Evolutionary conservation across 2,329 filamentous ascomycete species (phyloP).

Genomic region (Ophiostoma triangulosporum): DNA sequence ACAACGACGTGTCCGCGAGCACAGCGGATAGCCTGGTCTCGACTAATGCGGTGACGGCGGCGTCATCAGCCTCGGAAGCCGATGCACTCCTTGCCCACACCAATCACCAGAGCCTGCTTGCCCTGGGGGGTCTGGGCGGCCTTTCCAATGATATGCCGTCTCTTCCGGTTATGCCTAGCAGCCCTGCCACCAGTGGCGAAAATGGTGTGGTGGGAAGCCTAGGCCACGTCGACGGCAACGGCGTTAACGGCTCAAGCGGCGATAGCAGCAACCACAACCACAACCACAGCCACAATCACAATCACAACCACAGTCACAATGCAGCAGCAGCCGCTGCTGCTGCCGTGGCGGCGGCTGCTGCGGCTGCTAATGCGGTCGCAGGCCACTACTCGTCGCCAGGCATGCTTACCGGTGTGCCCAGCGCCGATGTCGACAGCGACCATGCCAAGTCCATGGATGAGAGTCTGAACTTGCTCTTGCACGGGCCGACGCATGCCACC

Average conservation of each 20-base stretch:
- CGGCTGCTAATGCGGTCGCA: conserved; percentile 2
- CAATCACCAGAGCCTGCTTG: not conserved
- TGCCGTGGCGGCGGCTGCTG: not conserved
- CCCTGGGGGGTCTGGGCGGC: not conserved
- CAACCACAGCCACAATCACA: not conserved
- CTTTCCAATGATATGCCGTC: conserved; percentile 5
- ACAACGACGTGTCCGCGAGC: not conserved
- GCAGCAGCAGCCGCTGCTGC: not conserved
- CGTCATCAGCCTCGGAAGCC: not conserved
- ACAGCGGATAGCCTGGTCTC: not conserved
- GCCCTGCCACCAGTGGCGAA: not conserved
- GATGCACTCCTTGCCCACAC: not conserved
- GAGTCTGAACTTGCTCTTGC: conserved; percentile 5
- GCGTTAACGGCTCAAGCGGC: not conserved
- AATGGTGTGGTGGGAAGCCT: not conserved
- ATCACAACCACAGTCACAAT: not conserved
- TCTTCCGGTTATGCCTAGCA: not conserved
- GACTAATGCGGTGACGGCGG: not conserved
- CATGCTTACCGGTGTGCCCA: not conserved
- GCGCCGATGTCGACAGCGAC: not conserved
- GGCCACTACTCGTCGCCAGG: conserved; percentile 3
- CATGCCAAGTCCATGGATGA: conserved; percentile 8
- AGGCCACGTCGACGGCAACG: not conserved
- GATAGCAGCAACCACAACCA: not conserved
- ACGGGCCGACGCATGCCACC: not conserved